phyloP scores from a whole-genome alignment of 495 filamentous ascomycete species.

The Clavariopsis aquatica region DNA sequence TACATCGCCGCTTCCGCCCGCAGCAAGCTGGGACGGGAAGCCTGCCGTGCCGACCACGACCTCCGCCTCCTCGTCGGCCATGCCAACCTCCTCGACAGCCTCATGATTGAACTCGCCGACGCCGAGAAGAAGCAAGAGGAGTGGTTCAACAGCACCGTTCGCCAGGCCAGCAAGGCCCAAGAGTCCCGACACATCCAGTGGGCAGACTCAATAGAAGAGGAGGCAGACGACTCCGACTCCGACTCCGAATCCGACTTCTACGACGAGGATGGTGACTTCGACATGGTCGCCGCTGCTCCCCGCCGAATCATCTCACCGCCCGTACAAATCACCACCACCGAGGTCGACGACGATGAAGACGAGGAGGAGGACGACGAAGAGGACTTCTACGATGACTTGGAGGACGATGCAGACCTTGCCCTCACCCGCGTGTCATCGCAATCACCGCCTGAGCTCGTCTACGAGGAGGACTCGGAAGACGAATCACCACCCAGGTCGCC shows the following conservation, averaged over 20 bases:
- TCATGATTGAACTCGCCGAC: slow-evolving; percentile 93
- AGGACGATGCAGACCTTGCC: slow-evolving; percentile 64
- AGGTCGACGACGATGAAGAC: slow-evolving; percentile 29
- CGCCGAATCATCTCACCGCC: slow-evolving; percentile 38
- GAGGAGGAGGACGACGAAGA: slow-evolving; percentile 60
- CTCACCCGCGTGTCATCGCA: slow-evolving; percentile 68
- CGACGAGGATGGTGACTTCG: slow-evolving; percentile 42
- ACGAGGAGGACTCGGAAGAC: slow-evolving; percentile 72
- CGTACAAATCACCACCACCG: slow-evolving; percentile 45
- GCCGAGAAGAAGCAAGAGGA: slow-evolving; percentile 94
- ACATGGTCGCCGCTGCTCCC: slow-evolving; percentile 44
- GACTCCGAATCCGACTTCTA: slow-evolving; percentile 41
- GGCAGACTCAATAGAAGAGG: slow-evolving; percentile 76
- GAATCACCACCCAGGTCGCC: slow-evolving; percentile 85
- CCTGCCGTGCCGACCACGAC: slow-evolving; percentile 86
- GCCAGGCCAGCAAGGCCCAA: slow-evolving; percentile 61
- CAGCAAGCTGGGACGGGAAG: slow-evolving; percentile 90
- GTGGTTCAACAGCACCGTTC: slow-evolving; percentile 97
- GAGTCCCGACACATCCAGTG: slow-evolving; percentile 78
- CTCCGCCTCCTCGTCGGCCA: slow-evolving; percentile 92
- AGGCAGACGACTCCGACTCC: slow-evolving; percentile 69
- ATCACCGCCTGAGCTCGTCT: slow-evolving; percentile 76
- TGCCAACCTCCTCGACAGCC: slow-evolving; percentile 93
- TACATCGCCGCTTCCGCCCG: slow-evolving; percentile 94
- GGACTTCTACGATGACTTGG: slow-evolving; percentile 68